These are phyloP conservation scores for Thecamonas trahens DNA, from an alignment of 78 protist genomes.

Conservation along the genomic window DNA sequence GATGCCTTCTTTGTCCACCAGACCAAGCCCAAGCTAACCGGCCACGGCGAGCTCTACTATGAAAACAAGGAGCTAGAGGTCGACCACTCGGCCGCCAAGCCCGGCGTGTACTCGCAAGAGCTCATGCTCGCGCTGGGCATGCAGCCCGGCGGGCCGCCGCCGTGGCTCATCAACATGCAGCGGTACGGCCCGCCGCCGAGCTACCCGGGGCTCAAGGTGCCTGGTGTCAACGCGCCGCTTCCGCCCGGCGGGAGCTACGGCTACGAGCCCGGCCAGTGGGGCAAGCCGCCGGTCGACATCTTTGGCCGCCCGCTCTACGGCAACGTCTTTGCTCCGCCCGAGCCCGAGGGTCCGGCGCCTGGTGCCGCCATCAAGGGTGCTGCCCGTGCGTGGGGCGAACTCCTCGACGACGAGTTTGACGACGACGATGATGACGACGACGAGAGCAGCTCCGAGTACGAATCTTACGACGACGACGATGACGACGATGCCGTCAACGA, in stretches of 20 bases:
- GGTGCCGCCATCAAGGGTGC: not conserved
- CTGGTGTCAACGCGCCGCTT: conserved; percentile 96
- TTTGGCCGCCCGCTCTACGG: conserved; percentile 81
- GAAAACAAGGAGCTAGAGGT: conserved; percentile 86
- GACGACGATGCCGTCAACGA: conserved; percentile 42
- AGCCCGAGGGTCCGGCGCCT: not conserved
- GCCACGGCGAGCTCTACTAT: conserved; percentile 75
- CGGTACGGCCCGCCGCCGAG: conserved; percentile 92
- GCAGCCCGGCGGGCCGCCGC: conserved; percentile 85
- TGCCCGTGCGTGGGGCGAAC: not conserved
- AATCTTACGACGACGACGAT: conserved; percentile 57
- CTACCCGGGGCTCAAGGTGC: conserved; percentile 88
- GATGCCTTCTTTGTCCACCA: conserved; percentile 94
- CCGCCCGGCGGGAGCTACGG: conserved; percentile 82
- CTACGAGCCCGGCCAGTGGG: conserved; percentile 89
- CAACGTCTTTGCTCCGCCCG: conserved; percentile 47
- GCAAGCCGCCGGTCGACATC: conserved; percentile 84
- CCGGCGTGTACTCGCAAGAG: conserved; percentile 68
- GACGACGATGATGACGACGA: conserved; percentile 53
- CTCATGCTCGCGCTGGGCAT: conserved; percentile 81
- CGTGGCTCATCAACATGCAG: conserved; percentile 98
- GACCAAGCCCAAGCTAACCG: conserved; percentile 67
- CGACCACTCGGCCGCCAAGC: conserved; percentile 40
- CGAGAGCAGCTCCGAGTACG: conserved; percentile 43
- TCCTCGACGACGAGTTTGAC: conserved; percentile 40